Percentiles rank a stretch among this genome's conserved stretches.
Evolutionary conservation across 2,329 filamentous ascomycete species (phyloP).

Genomic region (Exophiala sideris): DNA sequence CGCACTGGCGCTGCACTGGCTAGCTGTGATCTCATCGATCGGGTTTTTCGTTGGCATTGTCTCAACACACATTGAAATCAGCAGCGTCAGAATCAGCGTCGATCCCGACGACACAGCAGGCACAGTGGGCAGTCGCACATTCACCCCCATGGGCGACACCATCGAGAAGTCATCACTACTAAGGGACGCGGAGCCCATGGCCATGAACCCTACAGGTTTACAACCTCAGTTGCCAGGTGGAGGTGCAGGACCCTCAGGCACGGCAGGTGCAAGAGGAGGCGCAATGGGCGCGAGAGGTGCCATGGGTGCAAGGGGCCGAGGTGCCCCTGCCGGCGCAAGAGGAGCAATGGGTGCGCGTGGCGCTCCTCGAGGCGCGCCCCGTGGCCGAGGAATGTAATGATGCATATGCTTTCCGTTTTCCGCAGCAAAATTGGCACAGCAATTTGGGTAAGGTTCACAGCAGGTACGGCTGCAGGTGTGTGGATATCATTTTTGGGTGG

Average conservation of each 20-base stretch:
- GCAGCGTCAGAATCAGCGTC: slow-evolving; percentile 9
- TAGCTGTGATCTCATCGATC: slow-evolving; percentile 6
- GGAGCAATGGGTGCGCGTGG: slow-evolving; percentile 5
- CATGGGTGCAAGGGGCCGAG: slow-evolving; percentile 2
- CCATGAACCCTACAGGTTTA: slow-evolving; percentile 4
- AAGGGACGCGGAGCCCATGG: slow-evolving; percentile 9
- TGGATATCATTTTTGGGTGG: neutral
- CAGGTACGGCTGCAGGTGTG: neutral
- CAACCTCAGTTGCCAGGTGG: neutral
- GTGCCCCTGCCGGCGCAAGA: neutral
- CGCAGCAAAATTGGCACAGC: neutral
- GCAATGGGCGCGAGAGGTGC: slow-evolving; percentile 1
- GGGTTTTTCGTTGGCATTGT: slow-evolving; percentile 9
- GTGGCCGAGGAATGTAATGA: slow-evolving; percentile 7
- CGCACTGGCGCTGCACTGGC: slow-evolving; percentile 9
- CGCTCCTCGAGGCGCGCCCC: neutral
- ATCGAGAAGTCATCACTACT: slow-evolving; percentile 11
- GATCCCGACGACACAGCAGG: slow-evolving; percentile 7
- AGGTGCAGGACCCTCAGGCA: neutral
- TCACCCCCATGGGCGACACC: slow-evolving; percentile 8
- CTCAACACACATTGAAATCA: slow-evolving; percentile 9
- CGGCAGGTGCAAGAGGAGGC: neutral
- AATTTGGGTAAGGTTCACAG: neutral
- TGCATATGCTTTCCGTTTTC: neutral
- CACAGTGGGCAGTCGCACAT: slow-evolving; percentile 2